phyloP scores from a whole-genome alignment of 305 asterid species.

The Striga hermonthica region DNA sequence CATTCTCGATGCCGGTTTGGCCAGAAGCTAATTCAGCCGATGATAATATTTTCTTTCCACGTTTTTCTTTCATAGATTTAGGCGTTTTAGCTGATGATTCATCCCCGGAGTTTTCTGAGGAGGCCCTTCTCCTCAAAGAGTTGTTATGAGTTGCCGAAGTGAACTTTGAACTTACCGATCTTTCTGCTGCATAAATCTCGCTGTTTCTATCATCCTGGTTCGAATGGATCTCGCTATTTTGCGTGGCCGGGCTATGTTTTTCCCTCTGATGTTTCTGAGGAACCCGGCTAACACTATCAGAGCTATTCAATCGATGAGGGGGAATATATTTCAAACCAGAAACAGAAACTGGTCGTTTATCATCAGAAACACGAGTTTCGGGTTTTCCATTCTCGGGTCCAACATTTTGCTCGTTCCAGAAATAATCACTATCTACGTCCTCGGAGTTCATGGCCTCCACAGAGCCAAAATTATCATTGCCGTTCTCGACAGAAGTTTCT shows the following conservation, averaged over 20 bases:
- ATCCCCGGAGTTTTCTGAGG: constrained; percentile 97
- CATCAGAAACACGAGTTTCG: constrained; percentile 48
- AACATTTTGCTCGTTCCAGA: constrained; percentile 73
- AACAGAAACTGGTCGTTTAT: constrained; percentile 43
- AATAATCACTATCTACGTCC: constrained; percentile 62
- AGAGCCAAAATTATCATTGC: constrained; percentile 51
- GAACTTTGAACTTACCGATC: constrained; percentile 71
- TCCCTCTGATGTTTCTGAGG: constrained; percentile 66
- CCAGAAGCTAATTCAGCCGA: constrained; percentile 44
- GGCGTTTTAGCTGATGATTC: constrained; percentile 59
- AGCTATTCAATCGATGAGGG: constrained; percentile 51
- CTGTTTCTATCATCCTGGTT: constrained; percentile 55
- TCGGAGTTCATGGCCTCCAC: constrained; percentile 55
- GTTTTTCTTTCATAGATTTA: constrained; percentile 61
- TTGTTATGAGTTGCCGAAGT: constrained; percentile 73
- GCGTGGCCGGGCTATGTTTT: constrained; percentile 49
- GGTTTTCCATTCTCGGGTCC: constrained; percentile 44
- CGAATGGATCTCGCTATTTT: constrained; percentile 46
- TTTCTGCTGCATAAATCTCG: constrained; percentile 66
- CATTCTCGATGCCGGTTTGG: constrained; percentile 50
- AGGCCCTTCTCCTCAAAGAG: constrained; percentile 77
- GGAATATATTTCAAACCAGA: constrained; percentile 63
- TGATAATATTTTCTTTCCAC: constrained; percentile 58
- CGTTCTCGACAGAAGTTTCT: constrained; percentile 54
- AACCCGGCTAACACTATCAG: constrained; percentile 44